phyloP scores from a whole-genome alignment of 768 basidiomycete species.

The Pilatotrama ljubarskyi region DNA sequence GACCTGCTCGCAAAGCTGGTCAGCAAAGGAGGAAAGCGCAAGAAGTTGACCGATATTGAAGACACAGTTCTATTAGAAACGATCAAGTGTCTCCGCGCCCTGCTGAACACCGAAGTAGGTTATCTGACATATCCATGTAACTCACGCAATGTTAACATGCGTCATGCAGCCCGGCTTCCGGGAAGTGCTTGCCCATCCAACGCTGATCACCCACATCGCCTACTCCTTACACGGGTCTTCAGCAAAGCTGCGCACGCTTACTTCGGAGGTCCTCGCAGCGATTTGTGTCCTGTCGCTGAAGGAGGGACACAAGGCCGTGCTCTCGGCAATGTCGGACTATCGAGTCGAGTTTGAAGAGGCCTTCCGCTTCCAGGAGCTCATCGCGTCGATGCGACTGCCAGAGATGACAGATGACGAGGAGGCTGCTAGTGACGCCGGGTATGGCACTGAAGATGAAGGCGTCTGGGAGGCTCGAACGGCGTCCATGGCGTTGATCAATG shows the following conservation, averaged over 20 bases:
- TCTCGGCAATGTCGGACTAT: slow-evolving; percentile 81
- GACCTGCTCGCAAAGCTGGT: slow-evolving; percentile 59
- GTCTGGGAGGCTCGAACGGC: slow-evolving; percentile 82
- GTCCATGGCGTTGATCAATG: slow-evolving; percentile 77
- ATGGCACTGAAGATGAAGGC: slow-evolving; percentile 55
- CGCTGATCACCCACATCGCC: slow-evolving; percentile 68
- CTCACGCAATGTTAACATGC: slow-evolving; percentile 8
- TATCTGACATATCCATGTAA: not conserved
- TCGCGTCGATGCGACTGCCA: slow-evolving; percentile 59
- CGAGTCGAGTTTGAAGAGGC: slow-evolving; percentile 66
- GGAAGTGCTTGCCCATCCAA: slow-evolving; percentile 61
- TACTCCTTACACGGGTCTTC: slow-evolving; percentile 69
- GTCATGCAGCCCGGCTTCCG: slow-evolving; percentile 67
- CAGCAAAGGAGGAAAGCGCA: slow-evolving; percentile 65
- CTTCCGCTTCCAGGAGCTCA: slow-evolving; percentile 79
- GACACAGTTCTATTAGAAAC: slow-evolving; percentile 68
- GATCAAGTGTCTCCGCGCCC: slow-evolving; percentile 75
- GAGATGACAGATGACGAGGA: slow-evolving; percentile 43
- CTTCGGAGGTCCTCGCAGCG: slow-evolving; percentile 80
- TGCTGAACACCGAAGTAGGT: slow-evolving; percentile 81
- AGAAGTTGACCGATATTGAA: slow-evolving; percentile 62
- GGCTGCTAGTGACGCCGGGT: slow-evolving; percentile 37
- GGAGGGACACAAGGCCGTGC: slow-evolving; percentile 73
- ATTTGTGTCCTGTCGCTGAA: slow-evolving; percentile 72
- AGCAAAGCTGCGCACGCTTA: slow-evolving; percentile 65